phyloP scores from a whole-genome alignment of 176 grass and related monocot species.

The Leersia perrieri region DNA sequence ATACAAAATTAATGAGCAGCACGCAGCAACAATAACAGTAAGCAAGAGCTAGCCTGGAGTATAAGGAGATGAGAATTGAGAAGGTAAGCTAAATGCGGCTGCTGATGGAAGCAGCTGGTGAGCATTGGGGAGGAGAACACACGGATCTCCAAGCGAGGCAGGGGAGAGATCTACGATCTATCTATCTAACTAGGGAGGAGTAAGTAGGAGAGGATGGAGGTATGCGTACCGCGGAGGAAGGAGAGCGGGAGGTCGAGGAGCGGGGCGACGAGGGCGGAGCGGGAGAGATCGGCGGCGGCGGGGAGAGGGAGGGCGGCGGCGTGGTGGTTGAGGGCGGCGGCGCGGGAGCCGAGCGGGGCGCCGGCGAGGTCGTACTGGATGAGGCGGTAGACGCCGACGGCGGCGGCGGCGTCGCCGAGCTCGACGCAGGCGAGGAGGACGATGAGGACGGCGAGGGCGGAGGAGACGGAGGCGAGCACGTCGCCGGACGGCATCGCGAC shows the following conservation, averaged over 20 bases:
- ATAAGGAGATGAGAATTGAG: neutral
- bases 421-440: constrained; percentile 84
- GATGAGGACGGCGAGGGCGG: constrained; percentile 59
- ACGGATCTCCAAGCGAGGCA: neutral
- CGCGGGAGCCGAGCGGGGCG: constrained; percentile 64
- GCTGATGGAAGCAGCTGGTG: neutral
- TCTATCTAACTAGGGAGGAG: neutral
- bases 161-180: neutral
- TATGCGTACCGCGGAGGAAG: constrained; percentile 72
- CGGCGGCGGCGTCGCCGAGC: constrained; percentile 79
- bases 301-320: constrained; percentile 59
- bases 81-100: neutral
- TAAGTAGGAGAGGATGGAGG: too few relatives aligned
- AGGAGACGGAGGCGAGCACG: constrained; percentile 52
- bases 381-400: constrained; percentile 86
- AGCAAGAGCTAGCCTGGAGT: neutral
- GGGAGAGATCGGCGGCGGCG: constrained; percentile 72
- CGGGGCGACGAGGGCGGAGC: constrained; percentile 74
- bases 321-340: constrained; percentile 67
- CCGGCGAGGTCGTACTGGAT: constrained; percentile 97
- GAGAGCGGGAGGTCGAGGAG: constrained; percentile 75
- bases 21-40: neutral
- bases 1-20: neutral
- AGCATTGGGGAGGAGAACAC: neutral
- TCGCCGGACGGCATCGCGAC: constrained; percentile 41